phyloP scores from a whole-genome alignment of 345 rosid species.

The Eucalyptus marginata region DNA sequence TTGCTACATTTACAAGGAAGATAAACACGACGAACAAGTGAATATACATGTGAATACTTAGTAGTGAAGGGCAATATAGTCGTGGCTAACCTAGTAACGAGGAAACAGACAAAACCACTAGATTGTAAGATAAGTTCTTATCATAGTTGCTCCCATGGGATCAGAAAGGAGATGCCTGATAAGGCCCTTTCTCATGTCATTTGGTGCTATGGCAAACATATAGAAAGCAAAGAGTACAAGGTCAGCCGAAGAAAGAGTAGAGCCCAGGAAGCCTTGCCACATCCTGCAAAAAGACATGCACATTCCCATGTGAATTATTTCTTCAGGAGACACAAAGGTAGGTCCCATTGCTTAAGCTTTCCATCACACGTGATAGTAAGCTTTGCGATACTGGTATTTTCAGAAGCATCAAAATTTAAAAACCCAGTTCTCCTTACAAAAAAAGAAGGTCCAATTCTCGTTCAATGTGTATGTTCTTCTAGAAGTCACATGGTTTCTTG shows the following conservation, averaged over 20 bases:
- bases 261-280: constrained; percentile 94
- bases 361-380: background rate
- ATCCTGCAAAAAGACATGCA: constrained; percentile 37
- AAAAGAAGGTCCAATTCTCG: background rate
- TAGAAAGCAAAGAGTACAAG: constrained; percentile 66
- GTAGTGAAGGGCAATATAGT: background rate
- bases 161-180: constrained; percentile 74
- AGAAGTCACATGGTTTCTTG: background rate
- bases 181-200: constrained; percentile 59
- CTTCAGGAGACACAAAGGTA: background rate
- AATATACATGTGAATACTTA: background rate
- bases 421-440: background rate
- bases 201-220: constrained; percentile 82
- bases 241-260: constrained; percentile 80
- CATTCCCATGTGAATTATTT: background rate
- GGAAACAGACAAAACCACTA: background rate
- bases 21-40: background rate
- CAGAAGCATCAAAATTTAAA: background rate
- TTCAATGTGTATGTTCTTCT: background rate
- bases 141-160: constrained; percentile 89
- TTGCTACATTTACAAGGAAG: background rate
- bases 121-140: constrained; percentile 61
- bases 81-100: background rate
- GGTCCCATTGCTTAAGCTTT: background rate
- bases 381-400: background rate